A percentile compares a stretch with the other conserved stretches of the same genome.
Evolutionary conservation across 1,139 yeast genomes (phyloP).

Genomic region (Pichia terricola): DNA sequence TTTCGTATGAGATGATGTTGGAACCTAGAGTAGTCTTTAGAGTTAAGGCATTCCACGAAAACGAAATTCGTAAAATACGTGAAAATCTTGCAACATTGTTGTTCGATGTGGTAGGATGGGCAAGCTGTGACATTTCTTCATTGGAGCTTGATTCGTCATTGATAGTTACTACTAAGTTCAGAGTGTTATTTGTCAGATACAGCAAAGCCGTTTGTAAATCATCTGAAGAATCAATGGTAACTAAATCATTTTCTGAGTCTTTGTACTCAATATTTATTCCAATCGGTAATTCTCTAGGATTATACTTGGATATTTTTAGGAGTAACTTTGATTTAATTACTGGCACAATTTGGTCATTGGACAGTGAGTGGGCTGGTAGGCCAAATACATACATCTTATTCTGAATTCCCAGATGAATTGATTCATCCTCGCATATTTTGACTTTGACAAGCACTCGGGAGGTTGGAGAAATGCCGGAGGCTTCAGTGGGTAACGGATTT

Average conservation of each 20-base stretch:
- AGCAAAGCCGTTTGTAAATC: slow-evolving; percentile 25
- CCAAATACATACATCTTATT: slow-evolving; percentile 21
- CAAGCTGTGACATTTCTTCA: too few species aligned
- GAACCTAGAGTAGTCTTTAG: too few species aligned
- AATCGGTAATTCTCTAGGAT: background rate
- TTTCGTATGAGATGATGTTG: too few species aligned
- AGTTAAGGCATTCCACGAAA: too few species aligned
- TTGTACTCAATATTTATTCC: slow-evolving; percentile 25
- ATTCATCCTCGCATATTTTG: slow-evolving; percentile 17
- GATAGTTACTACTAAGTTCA: slow-evolving; percentile 13
- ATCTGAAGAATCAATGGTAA: slow-evolving; percentile 23
- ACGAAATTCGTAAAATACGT: too few species aligned
- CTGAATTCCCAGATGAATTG: slow-evolving; percentile 12
- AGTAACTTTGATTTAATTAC: background rate
- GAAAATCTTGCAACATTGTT: too few species aligned
- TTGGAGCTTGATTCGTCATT: background rate
- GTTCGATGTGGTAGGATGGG: too few species aligned
- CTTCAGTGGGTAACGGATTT: too few species aligned
- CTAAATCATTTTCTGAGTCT: slow-evolving; percentile 27
- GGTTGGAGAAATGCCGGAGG: too few species aligned
- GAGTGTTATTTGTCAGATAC: background rate
- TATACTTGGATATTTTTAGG: slow-evolving; percentile 5
- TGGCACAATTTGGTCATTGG: background rate
- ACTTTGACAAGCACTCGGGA: slow-evolving; percentile 5
- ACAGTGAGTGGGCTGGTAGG: background rate